Evolutionary conservation across 1,139 yeast species (phyloP).

Genomic region (Suhomyces terraborum): DNA sequence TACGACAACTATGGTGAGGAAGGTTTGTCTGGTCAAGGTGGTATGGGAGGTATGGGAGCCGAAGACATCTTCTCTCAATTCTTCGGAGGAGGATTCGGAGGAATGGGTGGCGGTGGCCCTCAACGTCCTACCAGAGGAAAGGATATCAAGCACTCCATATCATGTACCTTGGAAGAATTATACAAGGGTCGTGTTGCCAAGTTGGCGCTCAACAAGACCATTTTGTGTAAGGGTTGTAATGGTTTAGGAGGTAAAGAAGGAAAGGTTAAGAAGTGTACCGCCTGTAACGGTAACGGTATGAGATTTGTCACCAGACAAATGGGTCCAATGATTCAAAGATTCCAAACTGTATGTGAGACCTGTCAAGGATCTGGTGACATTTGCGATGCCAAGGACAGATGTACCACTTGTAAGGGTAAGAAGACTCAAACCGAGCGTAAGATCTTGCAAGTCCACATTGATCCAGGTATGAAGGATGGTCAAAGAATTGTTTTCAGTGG

Average conservation of each 20-base stretch:
- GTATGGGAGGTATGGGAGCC: constrained; percentile 73
- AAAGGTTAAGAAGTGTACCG: constrained; percentile 80
- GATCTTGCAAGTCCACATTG: constrained; percentile 90
- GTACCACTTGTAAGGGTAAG: constrained; percentile 86
- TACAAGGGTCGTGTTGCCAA: constrained; percentile 95
- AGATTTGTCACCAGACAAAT: constrained; percentile 94
- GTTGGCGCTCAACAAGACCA: constrained; percentile 89
- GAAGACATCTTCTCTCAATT: constrained; percentile 92
- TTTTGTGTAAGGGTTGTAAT: constrained; percentile 83
- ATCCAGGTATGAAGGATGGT: constrained; percentile 97
- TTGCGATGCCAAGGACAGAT: constrained; percentile 83
- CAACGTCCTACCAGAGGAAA: constrained; percentile 88
- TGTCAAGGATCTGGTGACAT: constrained; percentile 95
- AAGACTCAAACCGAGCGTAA: constrained; percentile 87
- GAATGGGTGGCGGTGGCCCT: constrained; percentile 58
- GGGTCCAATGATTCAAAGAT: constrained; percentile 99
- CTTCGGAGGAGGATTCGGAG: constrained; percentile 75
- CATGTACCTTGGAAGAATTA: constrained; percentile 86
- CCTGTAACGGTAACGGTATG: constrained; percentile 90
- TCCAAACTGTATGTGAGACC: constrained; percentile 90
- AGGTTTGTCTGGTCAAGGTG: constrained; percentile 80
- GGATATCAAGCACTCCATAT: constrained; percentile 87
- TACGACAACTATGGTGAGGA: constrained; percentile 93
- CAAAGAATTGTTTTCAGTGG: constrained; percentile 90
- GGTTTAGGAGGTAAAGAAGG: constrained; percentile 98